Conservation (phyloP, 129 eudicot species). For the Tagetes patula region DNA sequence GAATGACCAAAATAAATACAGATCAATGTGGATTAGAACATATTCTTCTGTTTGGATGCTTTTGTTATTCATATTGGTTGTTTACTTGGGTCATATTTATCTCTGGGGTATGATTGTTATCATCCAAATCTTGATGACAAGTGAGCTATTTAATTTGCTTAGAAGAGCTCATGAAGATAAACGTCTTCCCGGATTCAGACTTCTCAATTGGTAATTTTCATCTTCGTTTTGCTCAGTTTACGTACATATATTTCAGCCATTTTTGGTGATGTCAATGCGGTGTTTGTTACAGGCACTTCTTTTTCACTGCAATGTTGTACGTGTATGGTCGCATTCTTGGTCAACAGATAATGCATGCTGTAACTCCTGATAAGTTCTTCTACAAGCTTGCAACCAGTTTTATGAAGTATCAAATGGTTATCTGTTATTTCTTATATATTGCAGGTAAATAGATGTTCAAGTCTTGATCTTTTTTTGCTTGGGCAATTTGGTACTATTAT, state of each 20-base stretch:
- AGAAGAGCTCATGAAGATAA: slow-evolving; percentile 70
- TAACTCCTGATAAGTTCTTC: slow-evolving; percentile 63
- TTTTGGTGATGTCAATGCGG: not conserved
- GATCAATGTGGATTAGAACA: slow-evolving; percentile 67
- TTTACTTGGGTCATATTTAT: slow-evolving; percentile 85
- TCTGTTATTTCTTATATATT: slow-evolving; percentile 70
- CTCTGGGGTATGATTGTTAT: slow-evolving; percentile 71
- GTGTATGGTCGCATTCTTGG: slow-evolving; percentile 81
- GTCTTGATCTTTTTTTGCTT: not conserved
- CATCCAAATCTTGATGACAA: slow-evolving; percentile 70
- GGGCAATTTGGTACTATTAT: not conserved
- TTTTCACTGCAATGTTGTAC: slow-evolving; percentile 81
- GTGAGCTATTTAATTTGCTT: slow-evolving; percentile 71
- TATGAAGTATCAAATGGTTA: slow-evolving; percentile 81
- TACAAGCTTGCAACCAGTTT: slow-evolving; percentile 60
- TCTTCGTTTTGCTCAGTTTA: no score
- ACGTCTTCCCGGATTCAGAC: slow-evolving; percentile 82
- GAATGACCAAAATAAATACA: slow-evolving; percentile 64
- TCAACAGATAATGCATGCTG: slow-evolving; percentile 70
- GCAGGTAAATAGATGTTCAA: slow-evolving; percentile 46
- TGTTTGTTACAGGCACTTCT: slow-evolving; percentile 64
- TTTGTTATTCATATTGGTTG: slow-evolving; percentile 38
- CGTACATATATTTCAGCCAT: not conserved
- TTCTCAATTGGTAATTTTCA: slow-evolving; percentile 56
- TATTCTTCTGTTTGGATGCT: slow-evolving; percentile 83